Base-by-base conservation (phyloP, 2,329 filamentous ascomycete genomes). In the Coniochaeta hoffmannii region DNA sequence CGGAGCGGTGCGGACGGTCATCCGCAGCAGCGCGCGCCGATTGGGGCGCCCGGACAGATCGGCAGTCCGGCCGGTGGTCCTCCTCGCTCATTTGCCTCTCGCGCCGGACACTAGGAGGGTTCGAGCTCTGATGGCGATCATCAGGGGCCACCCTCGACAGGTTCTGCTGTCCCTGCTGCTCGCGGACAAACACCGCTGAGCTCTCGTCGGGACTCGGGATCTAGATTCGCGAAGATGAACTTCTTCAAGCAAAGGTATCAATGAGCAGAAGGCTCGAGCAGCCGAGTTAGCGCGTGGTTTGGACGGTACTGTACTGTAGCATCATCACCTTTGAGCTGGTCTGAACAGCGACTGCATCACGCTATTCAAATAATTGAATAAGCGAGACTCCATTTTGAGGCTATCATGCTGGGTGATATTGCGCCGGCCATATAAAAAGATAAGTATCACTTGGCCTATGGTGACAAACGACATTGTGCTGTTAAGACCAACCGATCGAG, bases 1-100 rank as follows among this genome's bases (percentile, higher is more conserved):
- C 55, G 82, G 62, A 71, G 68, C 55, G 73, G 70, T 56, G 74
- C 72, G 57, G 70, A 72, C 19, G 65, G 71, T 12, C 69, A 71
- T 52, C 64, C 69, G 15, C 68, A 68, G 58, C 70, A 59, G 66
- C 70, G 60, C 66, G 74, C n/a, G n/a, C n/a, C 63, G 17, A 71
- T 82, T 1, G 80, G 80, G 49, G 78, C 79, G 7, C 85, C 85
- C 2, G 85, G 86, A 31, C 83, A 89, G 68, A 88, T 89, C 58
- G 84, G 86, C 44, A 89, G 86, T 65, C 87, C 86, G 2, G 70
- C 85, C 53, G 71, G 77, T 31, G 41, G 41, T 19, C 15, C 41
- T 19, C 15, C 41, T 2, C 19, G 41, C 41, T 5, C 11, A 8
- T 14, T 41, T 22, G 2, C 36, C 36, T 41, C 36, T 41, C 19